Evolutionary conservation across 495 filamentous ascomycete species (phyloP), one percentile per base, ranked within the genome.

Genomic region (Penicillium bialowiezense): DNA sequence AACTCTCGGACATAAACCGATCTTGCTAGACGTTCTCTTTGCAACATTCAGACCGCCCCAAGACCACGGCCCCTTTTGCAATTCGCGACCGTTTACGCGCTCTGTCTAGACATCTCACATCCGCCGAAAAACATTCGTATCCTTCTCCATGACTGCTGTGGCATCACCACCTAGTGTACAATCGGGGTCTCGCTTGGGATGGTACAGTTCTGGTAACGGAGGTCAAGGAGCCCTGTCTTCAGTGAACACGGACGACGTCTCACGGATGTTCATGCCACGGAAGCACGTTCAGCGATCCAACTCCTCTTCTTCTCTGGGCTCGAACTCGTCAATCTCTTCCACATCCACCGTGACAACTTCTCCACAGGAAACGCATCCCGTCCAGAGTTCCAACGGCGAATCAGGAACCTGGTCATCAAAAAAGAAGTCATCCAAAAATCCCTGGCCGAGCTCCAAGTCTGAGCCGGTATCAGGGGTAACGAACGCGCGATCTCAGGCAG

Each of bases 151-250:
- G 93, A 98, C 93, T 81, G 93, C 93, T 70, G 92, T 98, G 72
- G 93, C 91, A 63, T 89, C 84, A 74, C 90, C 88, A 53, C 89
- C 89, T 69, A 91, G 85, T 71, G 91, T 97, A 69, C 84, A 91
- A 75, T 78, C 81, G 62, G 78, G 76, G 64, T 77, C 82, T 66
- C 71, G 78, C 66, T 71, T 82, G 71, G 76, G 73, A 78, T 81
- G 78, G 80, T 74, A 75, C 56, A 64, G 67, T 48, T 59, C 75
- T 79, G 72, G 79, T 85, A 85, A 85, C 82, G 82, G 82, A 73
- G 83, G 82, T 67, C 81, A 88, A 79, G 79, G 80, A 70, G 78
- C 78, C 60, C 76, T 90, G 52, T 86, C 83, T 74, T 78, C 87
- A 51, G 90, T 93, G 82, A 88, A 85, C 71, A 67, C 85, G 51